A percentile compares a stretch with the other conserved stretches of the same genome.
These are phyloP conservation scores for Platanthera guangdongensis DNA, from an alignment of 106 monocot genomes.

Conservation along the genomic window DNA sequence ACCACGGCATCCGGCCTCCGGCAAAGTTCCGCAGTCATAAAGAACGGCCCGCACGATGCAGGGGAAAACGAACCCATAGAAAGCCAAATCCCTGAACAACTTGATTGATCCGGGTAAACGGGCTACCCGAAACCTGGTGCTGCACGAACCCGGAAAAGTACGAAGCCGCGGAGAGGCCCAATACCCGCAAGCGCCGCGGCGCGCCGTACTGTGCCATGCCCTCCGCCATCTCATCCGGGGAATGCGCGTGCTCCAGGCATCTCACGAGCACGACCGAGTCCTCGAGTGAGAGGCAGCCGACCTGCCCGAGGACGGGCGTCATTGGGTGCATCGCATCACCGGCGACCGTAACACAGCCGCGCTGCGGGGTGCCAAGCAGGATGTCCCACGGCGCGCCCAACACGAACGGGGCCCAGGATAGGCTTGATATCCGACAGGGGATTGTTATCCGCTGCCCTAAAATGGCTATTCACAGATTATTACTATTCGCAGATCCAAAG, in stretches of 20 bases:
- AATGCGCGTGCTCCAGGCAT: not conserved
- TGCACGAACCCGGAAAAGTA: constrained; percentile 31
- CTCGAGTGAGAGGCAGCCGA: constrained; percentile 29
- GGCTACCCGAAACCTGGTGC: constrained; percentile 18
- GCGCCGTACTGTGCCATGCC: constrained; percentile 16
- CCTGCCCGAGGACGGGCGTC: constrained; percentile 40
- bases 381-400: constrained; percentile 30
- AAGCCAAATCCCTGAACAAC: constrained; percentile 25
- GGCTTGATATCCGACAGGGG: too few relatives aligned
- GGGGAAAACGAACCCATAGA: constrained; percentile 22
- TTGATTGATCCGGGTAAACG: constrained; percentile 1
- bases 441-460: too few relatives aligned
- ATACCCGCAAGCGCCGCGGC: constrained; percentile 23
- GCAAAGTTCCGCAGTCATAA: constrained; percentile 29
- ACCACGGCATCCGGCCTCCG: not conserved
- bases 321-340: constrained; percentile 52
- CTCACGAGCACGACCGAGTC: constrained; percentile 41
- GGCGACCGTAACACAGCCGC: constrained; percentile 23
- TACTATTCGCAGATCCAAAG: too few relatives aligned
- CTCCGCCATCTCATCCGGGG: not conserved
- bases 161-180: constrained; percentile 23
- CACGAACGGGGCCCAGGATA: constrained; percentile 24
- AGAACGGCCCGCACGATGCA: constrained; percentile 4
- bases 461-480: not conserved
- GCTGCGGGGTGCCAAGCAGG: not conserved